Base-by-base conservation (phyloP, 2,329 filamentous ascomycete genomes). In the Penicillium sclerotiorum region DNA sequence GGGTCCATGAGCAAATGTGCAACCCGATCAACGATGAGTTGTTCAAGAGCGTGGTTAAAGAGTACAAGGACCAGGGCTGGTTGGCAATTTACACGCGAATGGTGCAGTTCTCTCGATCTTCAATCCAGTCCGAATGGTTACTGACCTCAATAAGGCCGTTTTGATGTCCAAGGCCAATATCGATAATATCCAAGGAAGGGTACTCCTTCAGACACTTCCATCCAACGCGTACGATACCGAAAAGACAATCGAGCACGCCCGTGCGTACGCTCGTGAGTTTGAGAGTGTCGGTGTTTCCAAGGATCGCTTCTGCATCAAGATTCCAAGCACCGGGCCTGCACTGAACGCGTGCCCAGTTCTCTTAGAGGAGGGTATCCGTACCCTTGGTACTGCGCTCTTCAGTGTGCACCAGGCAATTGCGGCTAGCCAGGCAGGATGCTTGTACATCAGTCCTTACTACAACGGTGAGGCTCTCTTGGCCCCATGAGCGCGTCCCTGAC, bases 291-390 rank as follows among this genome's bases (percentile, higher is more conserved):
- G 76, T 1, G 75, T 80, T 37, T 55, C 69, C 3, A 69, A 74
- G 15, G 75, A 78, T 49, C 69, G 74, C 9, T 79, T 74, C 58
- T 77, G 73, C 56, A 79, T 80, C 69, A 80, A 80, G 61, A 79
- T 80, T 20, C 77, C 77, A 8, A 72, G 70, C 21, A 80, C 77
- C 0, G 77, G 77, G 0, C 71, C 77, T 0, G 77, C 74, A 8
- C 59, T 80, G 21, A 76, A 73, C 45, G 77, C 76, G 0, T 74
- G 73, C 22, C 73, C 70, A 40, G 65, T 71, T 12, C 67, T 80
- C 25, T 67, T 66, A 4, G 53, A 59, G 1, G 76, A 78, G 50
- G 76, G 76, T 4, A 78, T 79, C 39, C 65, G 69, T 2, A 80
- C 77, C 1, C 66, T 80, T 1, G 76, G 74, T 0, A 80, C 78